These are phyloP conservation scores for Neurospora hispaniola DNA, from an alignment of 495 filamentous ascomycete genomes.

Conservation along the genomic window DNA sequence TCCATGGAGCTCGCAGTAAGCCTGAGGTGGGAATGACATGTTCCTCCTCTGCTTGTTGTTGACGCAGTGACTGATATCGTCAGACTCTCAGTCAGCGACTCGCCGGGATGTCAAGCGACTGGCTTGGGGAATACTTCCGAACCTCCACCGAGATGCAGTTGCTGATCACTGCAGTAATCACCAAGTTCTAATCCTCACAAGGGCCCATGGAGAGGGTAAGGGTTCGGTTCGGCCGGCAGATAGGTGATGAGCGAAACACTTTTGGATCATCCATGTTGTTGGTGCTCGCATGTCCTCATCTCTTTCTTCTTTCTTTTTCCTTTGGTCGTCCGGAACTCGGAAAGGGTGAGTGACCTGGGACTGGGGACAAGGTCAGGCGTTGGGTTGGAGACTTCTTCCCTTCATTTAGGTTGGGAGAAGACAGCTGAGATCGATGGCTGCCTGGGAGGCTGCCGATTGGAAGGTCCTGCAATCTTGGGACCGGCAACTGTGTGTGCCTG, in stretches of 20 bases:
- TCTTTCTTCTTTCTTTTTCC: not conserved
- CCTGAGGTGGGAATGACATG: not conserved
- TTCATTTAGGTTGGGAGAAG: not conserved
- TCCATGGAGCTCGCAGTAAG: not conserved
- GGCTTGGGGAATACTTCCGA: not conserved
- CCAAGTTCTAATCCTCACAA: not conserved
- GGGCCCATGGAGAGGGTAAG: not conserved
- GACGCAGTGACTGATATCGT: not conserved
- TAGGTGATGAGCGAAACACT: not conserved
- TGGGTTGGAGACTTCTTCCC: not conserved
- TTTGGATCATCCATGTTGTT: not conserved
- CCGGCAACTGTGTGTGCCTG: not conserved
- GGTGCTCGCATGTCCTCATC: not conserved
- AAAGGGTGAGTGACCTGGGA: not conserved
- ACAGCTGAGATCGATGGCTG: not conserved
- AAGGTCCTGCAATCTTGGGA: not conserved
- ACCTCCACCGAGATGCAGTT: not conserved
- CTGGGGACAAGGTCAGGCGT: not conserved
- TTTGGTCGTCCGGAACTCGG: not conserved
- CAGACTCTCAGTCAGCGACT: not conserved
- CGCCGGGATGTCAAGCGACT: not conserved
- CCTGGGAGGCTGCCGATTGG: constrained; percentile 18
- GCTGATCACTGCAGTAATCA: not conserved
- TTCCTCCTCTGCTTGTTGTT: not conserved
- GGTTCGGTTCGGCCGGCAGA: not conserved